A percentile compares a stretch with the other conserved stretches of the same genome.
Evolutionary conservation across 352 stramenopile genomes (phyloP).

Genomic region (Phytophthora pluvialis): DNA sequence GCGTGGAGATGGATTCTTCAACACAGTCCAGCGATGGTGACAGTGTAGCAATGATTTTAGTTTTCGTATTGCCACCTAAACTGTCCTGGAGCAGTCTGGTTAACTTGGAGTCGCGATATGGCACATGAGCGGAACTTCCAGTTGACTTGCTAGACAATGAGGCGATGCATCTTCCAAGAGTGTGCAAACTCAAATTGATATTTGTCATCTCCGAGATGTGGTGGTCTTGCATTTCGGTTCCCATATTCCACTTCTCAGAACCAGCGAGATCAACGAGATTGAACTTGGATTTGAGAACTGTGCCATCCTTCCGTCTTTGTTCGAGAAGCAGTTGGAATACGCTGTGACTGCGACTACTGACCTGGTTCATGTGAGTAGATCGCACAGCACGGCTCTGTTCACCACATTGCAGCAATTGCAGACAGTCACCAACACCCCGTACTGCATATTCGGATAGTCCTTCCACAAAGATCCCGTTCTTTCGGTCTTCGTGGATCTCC

Average conservation of each 20-base stretch:
- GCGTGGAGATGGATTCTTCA: constrained; percentile 93
- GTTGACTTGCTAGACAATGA: constrained; percentile 64
- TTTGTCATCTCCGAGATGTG: constrained; percentile 95
- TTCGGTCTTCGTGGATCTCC: constrained; percentile 87
- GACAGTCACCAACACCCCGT: constrained; percentile 81
- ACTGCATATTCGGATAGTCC: constrained; percentile 93
- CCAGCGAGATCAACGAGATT: constrained; percentile 95
- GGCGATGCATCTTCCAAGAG: constrained; percentile 89
- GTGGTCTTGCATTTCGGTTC: constrained; percentile 79
- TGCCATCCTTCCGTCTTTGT: constrained; percentile 69
- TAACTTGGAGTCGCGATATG: constrained; percentile 94
- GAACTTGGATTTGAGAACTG: constrained; percentile 91
- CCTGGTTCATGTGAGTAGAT: constrained; percentile 92
- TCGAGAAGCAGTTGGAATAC: constrained; percentile 91
- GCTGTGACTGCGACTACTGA: constrained; percentile 90
- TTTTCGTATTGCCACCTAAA: constrained; percentile 89
- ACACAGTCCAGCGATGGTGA: constrained; percentile 86
- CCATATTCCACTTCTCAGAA: constrained; percentile 94
- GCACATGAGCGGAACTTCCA: constrained; percentile 66
- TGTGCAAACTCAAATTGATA: constrained; percentile 94
- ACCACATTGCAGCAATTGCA: constrained; percentile 83
- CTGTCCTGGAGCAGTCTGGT: constrained; percentile 92
- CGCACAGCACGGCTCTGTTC: constrained; percentile 90
- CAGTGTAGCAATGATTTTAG: constrained; percentile 92
- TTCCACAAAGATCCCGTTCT: constrained; percentile 92